Percentiles rank a stretch among this genome's conserved stretches.
Evolutionary conservation across 345 rosid species (phyloP).

Genomic region (Eucalyptus erythrocorys): DNA sequence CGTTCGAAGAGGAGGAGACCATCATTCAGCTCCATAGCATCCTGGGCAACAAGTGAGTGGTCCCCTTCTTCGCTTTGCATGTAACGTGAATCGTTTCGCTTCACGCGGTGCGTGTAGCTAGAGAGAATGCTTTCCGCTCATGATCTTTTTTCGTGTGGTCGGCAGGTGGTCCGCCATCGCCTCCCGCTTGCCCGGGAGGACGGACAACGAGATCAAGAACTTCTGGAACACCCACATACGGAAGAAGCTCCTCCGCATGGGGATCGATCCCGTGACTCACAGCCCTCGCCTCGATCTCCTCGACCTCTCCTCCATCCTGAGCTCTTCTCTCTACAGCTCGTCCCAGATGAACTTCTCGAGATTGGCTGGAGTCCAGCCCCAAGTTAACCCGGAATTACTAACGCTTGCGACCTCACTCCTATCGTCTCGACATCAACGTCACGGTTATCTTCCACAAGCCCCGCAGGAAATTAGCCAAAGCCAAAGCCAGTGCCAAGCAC

Average conservation of each 20-base stretch:
- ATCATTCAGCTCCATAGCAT: slow-evolving; percentile 63
- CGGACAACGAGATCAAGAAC: slow-evolving; percentile 82
- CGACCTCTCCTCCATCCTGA: slow-evolving; percentile 52
- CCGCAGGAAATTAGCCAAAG: background rate
- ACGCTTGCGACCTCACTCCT: slow-evolving; percentile 31
- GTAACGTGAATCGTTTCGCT: background rate
- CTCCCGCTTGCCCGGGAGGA: slow-evolving; percentile 74
- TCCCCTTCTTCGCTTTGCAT: background rate
- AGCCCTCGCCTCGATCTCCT: slow-evolving; percentile 70
- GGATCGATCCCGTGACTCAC: slow-evolving; percentile 86
- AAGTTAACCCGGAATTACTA: slow-evolving; percentile 33
- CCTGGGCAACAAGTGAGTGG: slow-evolving; percentile 65
- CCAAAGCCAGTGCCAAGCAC: background rate
- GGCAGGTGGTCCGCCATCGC: slow-evolving; percentile 85
- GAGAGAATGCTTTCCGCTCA: background rate
- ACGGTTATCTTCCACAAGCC: background rate
- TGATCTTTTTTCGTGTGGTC: background rate
- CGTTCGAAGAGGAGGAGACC: slow-evolving; percentile 62
- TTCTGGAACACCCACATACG: slow-evolving; percentile 86
- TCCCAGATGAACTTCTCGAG: slow-evolving; percentile 36
- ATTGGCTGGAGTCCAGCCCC: slow-evolving; percentile 24
- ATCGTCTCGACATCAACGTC: slow-evolving; percentile 7
- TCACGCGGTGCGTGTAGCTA: background rate
- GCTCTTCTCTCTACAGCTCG: slow-evolving; percentile 34
- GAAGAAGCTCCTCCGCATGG: slow-evolving; percentile 69